Evolutionary conservation across 768 basidiomycete species (phyloP).

Genomic region (Coprinellus micaceus): DNA sequence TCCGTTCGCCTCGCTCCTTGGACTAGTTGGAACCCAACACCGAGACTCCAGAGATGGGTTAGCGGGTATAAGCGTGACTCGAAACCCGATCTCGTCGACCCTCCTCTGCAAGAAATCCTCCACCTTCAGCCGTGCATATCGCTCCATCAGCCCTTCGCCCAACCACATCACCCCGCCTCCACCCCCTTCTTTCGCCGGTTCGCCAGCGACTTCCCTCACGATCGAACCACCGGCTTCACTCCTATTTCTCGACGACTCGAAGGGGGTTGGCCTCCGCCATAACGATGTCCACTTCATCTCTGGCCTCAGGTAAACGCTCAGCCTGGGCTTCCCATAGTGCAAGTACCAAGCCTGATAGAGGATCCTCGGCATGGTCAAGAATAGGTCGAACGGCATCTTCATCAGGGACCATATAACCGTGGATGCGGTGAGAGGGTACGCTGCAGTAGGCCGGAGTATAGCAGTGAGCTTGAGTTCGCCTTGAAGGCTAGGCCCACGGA

Average conservation of each 20-base stretch:
- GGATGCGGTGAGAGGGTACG: constrained; percentile 37
- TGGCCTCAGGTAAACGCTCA: constrained; percentile 57
- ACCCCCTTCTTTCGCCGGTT: background rate
- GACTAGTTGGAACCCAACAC: background rate
- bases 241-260: background rate
- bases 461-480: constrained; percentile 54
- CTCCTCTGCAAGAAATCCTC: constrained; percentile 34
- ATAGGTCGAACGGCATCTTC: constrained; percentile 47
- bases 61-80: constrained; percentile 37
- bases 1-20: background rate
- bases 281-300: constrained; percentile 40
- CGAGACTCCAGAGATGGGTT: constrained; percentile 18
- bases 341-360: constrained; percentile 56
- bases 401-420: constrained; percentile 37
- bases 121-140: constrained; percentile 28
- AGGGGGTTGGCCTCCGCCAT: constrained; percentile 2
- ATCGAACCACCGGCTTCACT: background rate
- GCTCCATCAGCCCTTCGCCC: constrained; percentile 27
- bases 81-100: constrained; percentile 29
- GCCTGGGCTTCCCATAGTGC: constrained; percentile 50
- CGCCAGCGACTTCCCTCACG: background rate
- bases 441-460: constrained; percentile 33
- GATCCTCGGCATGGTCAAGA: constrained; percentile 58
- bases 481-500: background rate
- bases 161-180: constrained; percentile 37